Conservation (phyloP, 2,329 filamentous ascomycete species). For the Coleophoma eucalyptorum region DNA sequence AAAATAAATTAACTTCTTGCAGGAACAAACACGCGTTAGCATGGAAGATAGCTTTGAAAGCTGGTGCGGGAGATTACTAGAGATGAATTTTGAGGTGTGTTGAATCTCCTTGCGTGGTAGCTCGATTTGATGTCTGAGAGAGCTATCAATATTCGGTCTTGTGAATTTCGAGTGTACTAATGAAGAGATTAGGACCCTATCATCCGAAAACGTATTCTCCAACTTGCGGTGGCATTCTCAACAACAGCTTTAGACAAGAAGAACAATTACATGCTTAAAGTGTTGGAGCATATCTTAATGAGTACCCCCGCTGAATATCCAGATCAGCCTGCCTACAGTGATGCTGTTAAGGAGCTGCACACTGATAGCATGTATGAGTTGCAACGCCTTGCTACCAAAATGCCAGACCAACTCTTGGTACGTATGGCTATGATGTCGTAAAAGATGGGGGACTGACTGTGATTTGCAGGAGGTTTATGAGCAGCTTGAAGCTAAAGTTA, state of each 20-base stretch:
- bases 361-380: slow-evolving; percentile 81
- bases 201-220: slow-evolving; percentile 76
- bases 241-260: slow-evolving; percentile 76
- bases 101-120: not conserved
- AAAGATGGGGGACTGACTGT: slow-evolving; percentile 17
- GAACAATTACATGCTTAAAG: slow-evolving; percentile 78
- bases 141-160: slow-evolving; percentile 8
- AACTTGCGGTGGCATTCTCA: slow-evolving; percentile 80
- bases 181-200: slow-evolving; percentile 57
- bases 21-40: slow-evolving; percentile 46
- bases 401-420: slow-evolving; percentile 79
- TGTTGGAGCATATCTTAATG: slow-evolving; percentile 86
- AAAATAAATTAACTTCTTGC: slow-evolving; percentile 6
- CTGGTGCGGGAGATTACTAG: slow-evolving; percentile 71
- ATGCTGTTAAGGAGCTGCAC: slow-evolving; percentile 87
- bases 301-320: slow-evolving; percentile 73
- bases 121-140: not conserved
- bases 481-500: slow-evolving; percentile 77
- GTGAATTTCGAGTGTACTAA: slow-evolving; percentile 25
- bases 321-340: slow-evolving; percentile 71
- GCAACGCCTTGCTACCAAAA: slow-evolving; percentile 82
- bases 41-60: slow-evolving; percentile 63
- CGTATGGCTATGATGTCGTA: slow-evolving; percentile 13
- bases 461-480: slow-evolving; percentile 68
- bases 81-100: slow-evolving; percentile 62